Evolutionary conservation across 306 rosid species (phyloP), one percentile per base, ranked within the genome.

Genomic region (Gastrolobium villosum): DNA sequence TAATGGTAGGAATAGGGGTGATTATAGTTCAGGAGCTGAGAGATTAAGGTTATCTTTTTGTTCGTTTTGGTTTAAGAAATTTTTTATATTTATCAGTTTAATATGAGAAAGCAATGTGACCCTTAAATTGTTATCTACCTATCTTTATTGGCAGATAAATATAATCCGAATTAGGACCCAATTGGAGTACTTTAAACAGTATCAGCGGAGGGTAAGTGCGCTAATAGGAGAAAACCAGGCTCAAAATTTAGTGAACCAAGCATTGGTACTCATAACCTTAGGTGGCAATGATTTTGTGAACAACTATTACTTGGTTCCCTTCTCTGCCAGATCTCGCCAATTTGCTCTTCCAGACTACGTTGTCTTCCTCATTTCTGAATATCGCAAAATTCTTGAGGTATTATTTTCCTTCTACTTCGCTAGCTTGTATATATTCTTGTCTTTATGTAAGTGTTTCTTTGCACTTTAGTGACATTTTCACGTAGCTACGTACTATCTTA

Each of bases 201-300:
- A 92, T 68, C 94, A 89, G 40, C 39, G 71, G 30, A 52, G 94
- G 69, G 87, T 92, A 11, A 81, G 80, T 62, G 86, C 83, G 0
- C 83, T 88, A 1, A 80, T 88, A 7, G 97, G 97, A 61, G 74
- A 77, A 36, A 83, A 82, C 4, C 60, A 80, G 5, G 11, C 93
- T 1, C 6, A 31, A 43, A 26, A 26, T 44, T 89, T 92, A 20
- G 94, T 92, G 14, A 88, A 86, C 32, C 60, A 76, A 30, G 89
- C 92, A 34, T 82, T 92, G 15, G 81, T 83, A 2, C 94, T 88
- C 35, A 88, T 92, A n/a, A 89, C 97, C 1, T 82, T 92, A 10
- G 97, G 97, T 0, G 94, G 97, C 20, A 92, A 92, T 59, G 97
- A 92, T 70, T 92, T 92, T 65, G 97, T 89, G 6, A 92, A 89